Conservation (phyloP, 2,329 filamentous ascomycete genomes). For the Talaromyces pinophilus region DNA sequence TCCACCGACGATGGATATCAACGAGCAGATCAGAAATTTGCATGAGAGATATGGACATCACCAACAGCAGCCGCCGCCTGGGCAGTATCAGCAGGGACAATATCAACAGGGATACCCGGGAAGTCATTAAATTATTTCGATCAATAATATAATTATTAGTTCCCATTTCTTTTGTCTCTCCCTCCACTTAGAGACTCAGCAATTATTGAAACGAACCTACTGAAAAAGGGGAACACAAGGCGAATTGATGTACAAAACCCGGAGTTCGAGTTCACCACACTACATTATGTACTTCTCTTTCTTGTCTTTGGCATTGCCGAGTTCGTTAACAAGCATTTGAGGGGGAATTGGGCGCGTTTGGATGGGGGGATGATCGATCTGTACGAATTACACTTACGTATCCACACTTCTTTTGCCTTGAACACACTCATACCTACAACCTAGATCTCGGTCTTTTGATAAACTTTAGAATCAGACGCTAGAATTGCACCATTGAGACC, state of each 20-base stretch:
- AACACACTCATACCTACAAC: not conserved
- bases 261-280: not conserved
- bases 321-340: not conserved
- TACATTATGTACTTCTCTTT: not conserved
- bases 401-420: not conserved
- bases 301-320: not conserved
- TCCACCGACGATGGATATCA: conserved; percentile 65
- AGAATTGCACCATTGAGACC: not conserved
- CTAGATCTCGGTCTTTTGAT: not conserved
- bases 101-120: conserved; percentile 17
- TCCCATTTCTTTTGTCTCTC: not conserved
- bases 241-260: not conserved
- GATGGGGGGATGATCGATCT: not conserved
- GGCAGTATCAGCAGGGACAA: conserved; percentile 26
- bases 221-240: not conserved
- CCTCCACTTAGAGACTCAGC: not conserved
- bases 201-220: not conserved
- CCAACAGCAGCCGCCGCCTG: conserved; percentile 5
- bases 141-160: not conserved
- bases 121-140: not conserved
- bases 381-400: not conserved
- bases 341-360: not conserved
- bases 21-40: conserved; percentile 77
- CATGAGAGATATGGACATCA: conserved; percentile 56
- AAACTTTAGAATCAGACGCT: not conserved